A percentile compares a stretch with the other conserved stretches of the same genome.
These are phyloP conservation scores for Ophiostoma sp. DNA, from an alignment of 2,329 filamentous ascomycete species.

Conservation along the genomic window DNA sequence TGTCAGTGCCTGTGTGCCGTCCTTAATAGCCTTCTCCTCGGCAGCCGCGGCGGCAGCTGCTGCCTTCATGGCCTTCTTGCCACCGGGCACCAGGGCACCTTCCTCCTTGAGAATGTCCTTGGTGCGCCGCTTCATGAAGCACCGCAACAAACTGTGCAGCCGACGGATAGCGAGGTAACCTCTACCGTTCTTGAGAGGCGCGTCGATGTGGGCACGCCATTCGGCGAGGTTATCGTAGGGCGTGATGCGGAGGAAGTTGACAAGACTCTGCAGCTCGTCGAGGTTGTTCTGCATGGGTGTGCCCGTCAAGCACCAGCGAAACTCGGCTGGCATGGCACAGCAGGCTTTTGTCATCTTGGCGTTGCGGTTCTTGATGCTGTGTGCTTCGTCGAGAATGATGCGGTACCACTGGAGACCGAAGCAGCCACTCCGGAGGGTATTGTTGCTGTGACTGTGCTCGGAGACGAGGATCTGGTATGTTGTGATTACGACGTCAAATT, in stretches of 20 bases:
- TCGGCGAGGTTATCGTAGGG: constrained; percentile 82
- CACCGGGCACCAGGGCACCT: constrained; percentile 75
- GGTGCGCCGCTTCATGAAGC: constrained; percentile 98
- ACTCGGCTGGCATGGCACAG: constrained; percentile 79
- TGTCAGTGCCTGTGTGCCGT: constrained; percentile 41
- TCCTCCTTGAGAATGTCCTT: constrained; percentile 94
- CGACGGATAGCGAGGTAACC: constrained; percentile 86
- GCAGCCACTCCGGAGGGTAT: constrained; percentile 72
- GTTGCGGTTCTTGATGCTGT: constrained; percentile 97
- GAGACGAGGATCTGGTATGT: constrained; percentile 96
- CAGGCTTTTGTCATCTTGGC: constrained; percentile 93
- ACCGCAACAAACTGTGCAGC: constrained; percentile 79
- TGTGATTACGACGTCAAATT: constrained; percentile 93
- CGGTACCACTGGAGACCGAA: constrained; percentile 95
- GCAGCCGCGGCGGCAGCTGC: constrained; percentile 42
- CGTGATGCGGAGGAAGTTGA: constrained; percentile 88
- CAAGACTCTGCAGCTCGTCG: constrained; percentile 90
- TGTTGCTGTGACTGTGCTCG: constrained; percentile 73
- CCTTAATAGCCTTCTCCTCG: constrained; percentile 37
- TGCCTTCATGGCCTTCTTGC: constrained; percentile 53
- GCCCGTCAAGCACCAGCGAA: constrained; percentile 93
- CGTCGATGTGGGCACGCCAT: constrained; percentile 90
- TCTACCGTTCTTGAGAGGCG: constrained; percentile 84
- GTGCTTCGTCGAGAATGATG: constrained; percentile 91
- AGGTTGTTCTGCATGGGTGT: constrained; percentile 99